These are phyloP conservation scores for Brasilioporus rufonigricans DNA, from an alignment of 768 basidiomycete species.

Conservation along the genomic window DNA sequence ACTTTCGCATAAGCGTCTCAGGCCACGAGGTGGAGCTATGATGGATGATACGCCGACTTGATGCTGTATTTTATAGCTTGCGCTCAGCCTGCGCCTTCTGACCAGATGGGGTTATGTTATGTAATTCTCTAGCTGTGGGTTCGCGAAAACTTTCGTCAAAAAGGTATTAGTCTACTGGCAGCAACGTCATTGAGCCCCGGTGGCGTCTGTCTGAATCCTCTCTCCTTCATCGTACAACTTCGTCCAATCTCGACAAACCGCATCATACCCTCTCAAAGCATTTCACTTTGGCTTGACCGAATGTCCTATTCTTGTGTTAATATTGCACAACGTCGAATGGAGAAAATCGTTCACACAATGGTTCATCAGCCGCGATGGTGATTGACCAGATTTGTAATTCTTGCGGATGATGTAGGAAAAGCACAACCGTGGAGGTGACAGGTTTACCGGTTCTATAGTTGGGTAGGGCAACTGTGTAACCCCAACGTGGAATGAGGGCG, in stretches of 20 bases:
- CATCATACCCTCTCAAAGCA: constrained; percentile 9
- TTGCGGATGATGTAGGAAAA: constrained; percentile 12
- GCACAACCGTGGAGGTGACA: constrained; percentile 9
- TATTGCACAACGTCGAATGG: constrained; percentile 11
- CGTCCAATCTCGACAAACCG: constrained; percentile 13
- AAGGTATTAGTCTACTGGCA: too few species aligned
- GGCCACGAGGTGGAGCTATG: too few species aligned
- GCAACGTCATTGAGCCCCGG: background rate
- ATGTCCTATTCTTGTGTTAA: constrained; percentile 13
- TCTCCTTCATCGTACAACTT: constrained; percentile 12
- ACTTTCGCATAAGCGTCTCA: too few species aligned
- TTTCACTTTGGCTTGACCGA: constrained; percentile 8
- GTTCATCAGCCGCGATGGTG: constrained; percentile 7
- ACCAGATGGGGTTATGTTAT: too few species aligned
- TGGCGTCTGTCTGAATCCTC: constrained; percentile 1
- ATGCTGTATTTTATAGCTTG: too few species aligned
- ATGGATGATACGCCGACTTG: too few species aligned
- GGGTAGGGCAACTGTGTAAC: constrained; percentile 8
- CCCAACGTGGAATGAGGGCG: constrained; percentile 10
- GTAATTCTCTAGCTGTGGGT: background rate
- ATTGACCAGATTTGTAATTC: background rate
- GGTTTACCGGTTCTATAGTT: constrained; percentile 9
- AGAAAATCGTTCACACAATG: constrained; percentile 10
- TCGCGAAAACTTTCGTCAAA: too few species aligned
- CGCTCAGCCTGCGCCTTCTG: too few species aligned